phyloP scores from a whole-genome alignment of 352 stramenopile genomes.

The Phytophthora agathidicida region DNA sequence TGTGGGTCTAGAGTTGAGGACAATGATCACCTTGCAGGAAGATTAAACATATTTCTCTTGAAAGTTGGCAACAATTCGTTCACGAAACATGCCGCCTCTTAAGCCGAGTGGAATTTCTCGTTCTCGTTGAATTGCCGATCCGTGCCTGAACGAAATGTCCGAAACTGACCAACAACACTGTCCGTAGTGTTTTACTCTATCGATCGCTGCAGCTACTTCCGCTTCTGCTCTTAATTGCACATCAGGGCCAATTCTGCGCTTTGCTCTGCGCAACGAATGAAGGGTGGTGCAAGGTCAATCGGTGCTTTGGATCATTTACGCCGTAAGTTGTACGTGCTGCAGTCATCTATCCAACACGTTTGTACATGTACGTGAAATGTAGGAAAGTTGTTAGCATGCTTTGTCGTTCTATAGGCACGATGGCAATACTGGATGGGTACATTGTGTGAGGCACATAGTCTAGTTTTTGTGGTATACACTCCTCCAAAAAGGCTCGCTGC shows the following conservation, averaged over 20 bases:
- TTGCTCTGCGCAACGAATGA: slow-evolving; percentile 26
- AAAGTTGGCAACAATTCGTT: slow-evolving; percentile 25
- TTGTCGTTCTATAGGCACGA: too few relatives aligned
- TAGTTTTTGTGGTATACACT: slow-evolving; percentile 6
- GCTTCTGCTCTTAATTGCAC: slow-evolving; percentile 16
- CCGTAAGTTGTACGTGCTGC: too few relatives aligned
- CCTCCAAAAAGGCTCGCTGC: too few relatives aligned
- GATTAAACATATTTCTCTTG: slow-evolving; percentile 6
- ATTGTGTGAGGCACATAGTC: too few relatives aligned
- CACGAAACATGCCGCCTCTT: slow-evolving; percentile 38
- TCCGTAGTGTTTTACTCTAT: slow-evolving; percentile 35
- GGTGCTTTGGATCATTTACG: slow-evolving; percentile 45
- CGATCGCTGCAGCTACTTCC: slow-evolving; percentile 38
- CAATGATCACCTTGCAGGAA: neutral
- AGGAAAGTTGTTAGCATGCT: too few relatives aligned
- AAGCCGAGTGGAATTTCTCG: slow-evolving; percentile 36
- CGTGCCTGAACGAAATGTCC: slow-evolving; percentile 20
- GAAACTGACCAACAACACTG: neutral
- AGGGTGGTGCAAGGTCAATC: slow-evolving; percentile 33
- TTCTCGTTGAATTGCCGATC: slow-evolving; percentile 40
- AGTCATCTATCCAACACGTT: slow-evolving; percentile 37
- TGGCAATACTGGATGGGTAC: too few relatives aligned
- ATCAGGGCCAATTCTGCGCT: slow-evolving; percentile 25
- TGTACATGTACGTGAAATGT: slow-evolving; percentile 26
- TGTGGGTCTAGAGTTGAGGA: neutral